Conservation (phyloP, 2,329 filamentous ascomycete species). For the Zymoseptoria ardabiliae region DNA sequence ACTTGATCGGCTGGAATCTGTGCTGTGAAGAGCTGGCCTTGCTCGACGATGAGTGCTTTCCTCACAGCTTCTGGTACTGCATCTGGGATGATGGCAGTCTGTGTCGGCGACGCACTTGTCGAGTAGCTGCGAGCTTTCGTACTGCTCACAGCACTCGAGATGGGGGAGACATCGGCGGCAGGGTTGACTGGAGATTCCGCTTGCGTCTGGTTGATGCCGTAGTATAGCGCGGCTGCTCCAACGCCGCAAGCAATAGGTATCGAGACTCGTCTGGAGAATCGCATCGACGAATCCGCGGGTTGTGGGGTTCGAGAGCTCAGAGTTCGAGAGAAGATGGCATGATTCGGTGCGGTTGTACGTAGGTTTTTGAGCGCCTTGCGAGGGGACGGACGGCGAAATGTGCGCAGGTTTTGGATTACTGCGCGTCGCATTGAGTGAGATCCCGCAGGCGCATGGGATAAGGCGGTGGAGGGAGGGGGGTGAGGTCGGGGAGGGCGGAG, state of each 20-base stretch:
- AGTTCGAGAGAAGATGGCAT: constrained; percentile 43
- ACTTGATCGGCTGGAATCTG: constrained; percentile 79
- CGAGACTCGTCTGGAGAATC: constrained; percentile 57
- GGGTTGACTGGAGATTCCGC: constrained; percentile 3
- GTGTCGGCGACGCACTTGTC: constrained; percentile 11
- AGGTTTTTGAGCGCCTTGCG: constrained; percentile 50
- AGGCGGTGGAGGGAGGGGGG: constrained; percentile 2
- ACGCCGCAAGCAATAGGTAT: constrained; percentile 62
- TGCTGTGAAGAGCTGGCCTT: constrained; percentile 82
- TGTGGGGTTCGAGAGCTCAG: constrained; percentile 34
- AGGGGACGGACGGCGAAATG: constrained; percentile 57
- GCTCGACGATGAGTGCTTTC: constrained; percentile 75
- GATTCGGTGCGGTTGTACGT: constrained; percentile 32
- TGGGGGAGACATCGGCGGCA: constrained; percentile 10
- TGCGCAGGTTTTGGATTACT: constrained; percentile 60
- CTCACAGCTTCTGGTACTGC: constrained; percentile 48
- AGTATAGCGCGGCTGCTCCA: constrained; percentile 65
- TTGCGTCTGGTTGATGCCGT: constrained; percentile 49
- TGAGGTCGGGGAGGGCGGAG: background rate
- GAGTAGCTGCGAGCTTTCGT: constrained; percentile 30
- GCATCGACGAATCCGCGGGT: constrained; percentile 63
- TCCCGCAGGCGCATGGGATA: background rate
- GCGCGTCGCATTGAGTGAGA: constrained; percentile 62
- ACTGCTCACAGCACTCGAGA: constrained; percentile 12
- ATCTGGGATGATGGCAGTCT: constrained; percentile 19